Conservation (phyloP, 2,329 filamentous ascomycete species). For the Penicillium sp. region DNA sequence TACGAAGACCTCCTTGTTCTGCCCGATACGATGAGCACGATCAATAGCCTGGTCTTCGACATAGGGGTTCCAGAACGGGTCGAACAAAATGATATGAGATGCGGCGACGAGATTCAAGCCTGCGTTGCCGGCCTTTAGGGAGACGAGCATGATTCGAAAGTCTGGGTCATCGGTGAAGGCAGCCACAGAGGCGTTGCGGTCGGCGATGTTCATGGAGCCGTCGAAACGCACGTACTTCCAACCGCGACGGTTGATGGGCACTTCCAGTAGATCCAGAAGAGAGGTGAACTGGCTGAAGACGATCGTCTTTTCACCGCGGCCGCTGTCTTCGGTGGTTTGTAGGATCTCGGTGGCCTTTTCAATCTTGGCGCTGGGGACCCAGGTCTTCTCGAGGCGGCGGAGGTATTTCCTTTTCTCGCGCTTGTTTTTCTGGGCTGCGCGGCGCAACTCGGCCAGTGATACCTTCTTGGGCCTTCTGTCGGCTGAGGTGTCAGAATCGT, state of each 20-base stretch:
- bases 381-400: slow-evolving; percentile 61
- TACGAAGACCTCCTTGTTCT: slow-evolving; percentile 67
- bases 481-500: slow-evolving; percentile 24
- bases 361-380: slow-evolving; percentile 71
- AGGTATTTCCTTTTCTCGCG: slow-evolving; percentile 66
- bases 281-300: slow-evolving; percentile 80
- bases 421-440: slow-evolving; percentile 60
- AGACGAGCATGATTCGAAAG: slow-evolving; percentile 69
- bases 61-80: slow-evolving; percentile 93
- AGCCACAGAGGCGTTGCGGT: slow-evolving; percentile 63
- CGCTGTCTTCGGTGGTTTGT: slow-evolving; percentile 44
- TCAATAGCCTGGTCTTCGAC: slow-evolving; percentile 91
- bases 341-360: slow-evolving; percentile 65
- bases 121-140: slow-evolving; percentile 74
- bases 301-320: slow-evolving; percentile 66
- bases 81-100: slow-evolving; percentile 81
- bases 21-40: slow-evolving; percentile 82
- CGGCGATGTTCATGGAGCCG: slow-evolving; percentile 64
- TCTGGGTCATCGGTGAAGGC: slow-evolving; percentile 61
- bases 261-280: slow-evolving; percentile 70
- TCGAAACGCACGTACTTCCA: slow-evolving; percentile 67
- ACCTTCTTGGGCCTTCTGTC: slow-evolving; percentile 38
- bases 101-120: slow-evolving; percentile 82
- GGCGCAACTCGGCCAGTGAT: slow-evolving; percentile 62
- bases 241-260: slow-evolving; percentile 59